Percentiles rank a stretch among this genome's conserved stretches.
These are phyloP conservation scores for Madurella mycetomatis DNA, from an alignment of 2,329 filamentous ascomycete species.

Conservation along the genomic window DNA sequence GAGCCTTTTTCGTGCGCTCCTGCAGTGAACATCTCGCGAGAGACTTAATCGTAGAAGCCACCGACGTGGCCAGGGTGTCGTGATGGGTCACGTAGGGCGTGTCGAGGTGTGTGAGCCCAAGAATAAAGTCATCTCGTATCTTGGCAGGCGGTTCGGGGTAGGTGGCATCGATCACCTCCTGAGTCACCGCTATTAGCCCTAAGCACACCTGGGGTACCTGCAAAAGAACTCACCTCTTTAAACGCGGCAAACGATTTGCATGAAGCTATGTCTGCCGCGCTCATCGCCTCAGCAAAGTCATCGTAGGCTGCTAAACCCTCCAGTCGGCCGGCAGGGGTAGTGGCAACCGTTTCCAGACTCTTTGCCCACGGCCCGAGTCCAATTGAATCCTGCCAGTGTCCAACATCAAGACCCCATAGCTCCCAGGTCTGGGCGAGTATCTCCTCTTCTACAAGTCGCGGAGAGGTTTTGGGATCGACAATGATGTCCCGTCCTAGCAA, in stretches of 20 bases:
- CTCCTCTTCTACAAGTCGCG: constrained; percentile 53
- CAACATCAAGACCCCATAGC: constrained; percentile 62
- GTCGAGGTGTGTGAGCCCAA: constrained; percentile 47
- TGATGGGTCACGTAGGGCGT: constrained; percentile 35
- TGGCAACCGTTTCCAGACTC: constrained; percentile 16
- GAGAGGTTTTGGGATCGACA: constrained; percentile 31
- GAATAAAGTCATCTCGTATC: constrained; percentile 46
- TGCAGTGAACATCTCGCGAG: constrained; percentile 31
- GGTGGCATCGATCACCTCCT: constrained; percentile 58
- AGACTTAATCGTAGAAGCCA: constrained; percentile 34
- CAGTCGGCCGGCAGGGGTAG: constrained; percentile 24
- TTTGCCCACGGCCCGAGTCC: constrained; percentile 38
- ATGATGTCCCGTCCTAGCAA: constrained; percentile 62
- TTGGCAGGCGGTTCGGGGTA: constrained; percentile 51
- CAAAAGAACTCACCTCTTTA: constrained; percentile 30
- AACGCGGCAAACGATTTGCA: constrained; percentile 41
- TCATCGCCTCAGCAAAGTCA: constrained; percentile 55
- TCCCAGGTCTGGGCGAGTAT: constrained; percentile 61
- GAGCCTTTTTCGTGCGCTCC: constrained; percentile 15
- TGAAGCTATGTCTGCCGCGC: constrained; percentile 60
- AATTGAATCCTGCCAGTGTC: constrained; percentile 49
- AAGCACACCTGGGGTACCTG: not conserved
- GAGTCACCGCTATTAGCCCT: constrained; percentile 19
- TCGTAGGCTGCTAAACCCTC: constrained; percentile 48
- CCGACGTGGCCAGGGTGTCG: constrained; percentile 28